Evolutionary conservation across 176 grass and related monocot genomes (phyloP), one percentile per base, ranked within the genome.

Genomic region (Triticum turgidum): DNA sequence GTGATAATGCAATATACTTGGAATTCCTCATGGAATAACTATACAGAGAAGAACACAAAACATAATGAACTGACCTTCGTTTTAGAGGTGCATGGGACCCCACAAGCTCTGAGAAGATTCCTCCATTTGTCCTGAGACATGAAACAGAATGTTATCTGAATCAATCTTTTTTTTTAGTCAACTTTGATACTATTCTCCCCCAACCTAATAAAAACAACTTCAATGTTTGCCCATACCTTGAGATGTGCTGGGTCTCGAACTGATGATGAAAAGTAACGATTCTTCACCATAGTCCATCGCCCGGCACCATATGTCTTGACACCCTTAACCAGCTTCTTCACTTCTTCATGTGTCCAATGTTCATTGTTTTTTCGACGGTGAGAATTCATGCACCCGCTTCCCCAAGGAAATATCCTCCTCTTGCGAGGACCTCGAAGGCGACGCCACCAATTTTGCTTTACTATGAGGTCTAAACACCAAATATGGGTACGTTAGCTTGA

Each of bases 291-390:
- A 0, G 18, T 25, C 86, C 86, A 83, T 34, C 0, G 24, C 42
- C 86, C 86, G 5, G 61, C 21, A 1, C 72, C 62, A 15, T 61
- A 83, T 47, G 33, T 6, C 9, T 49, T 41, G 15, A 88, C 4
- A 44, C 72, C 73, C 4, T 42, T 0, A 13, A 83, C 34, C 1
- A 88, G 62, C 41, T 3, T 33, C 34, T 47, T 38, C 72, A 88
- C 80, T 83, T 88, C 86, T 22, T 77, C 7, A 1, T 2, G 17
- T 24, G 72, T 83, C 86, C 86, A 83, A 6, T 5, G 80, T 12
- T 51, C 52, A 7, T 87, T 87, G 8, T 82, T 87, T 44, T 68
- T 87, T 7, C 78, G 73, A 2, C 17, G 4, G 56, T 10, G n/a
- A 34, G 1, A 8, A 65, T 13, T n/a, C 29, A 3, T 24, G 6